Evolutionary conservation across 208 protist species (phyloP), one percentile per base, ranked within the genome.

Genomic region (Wallacemonas sp.): DNA sequence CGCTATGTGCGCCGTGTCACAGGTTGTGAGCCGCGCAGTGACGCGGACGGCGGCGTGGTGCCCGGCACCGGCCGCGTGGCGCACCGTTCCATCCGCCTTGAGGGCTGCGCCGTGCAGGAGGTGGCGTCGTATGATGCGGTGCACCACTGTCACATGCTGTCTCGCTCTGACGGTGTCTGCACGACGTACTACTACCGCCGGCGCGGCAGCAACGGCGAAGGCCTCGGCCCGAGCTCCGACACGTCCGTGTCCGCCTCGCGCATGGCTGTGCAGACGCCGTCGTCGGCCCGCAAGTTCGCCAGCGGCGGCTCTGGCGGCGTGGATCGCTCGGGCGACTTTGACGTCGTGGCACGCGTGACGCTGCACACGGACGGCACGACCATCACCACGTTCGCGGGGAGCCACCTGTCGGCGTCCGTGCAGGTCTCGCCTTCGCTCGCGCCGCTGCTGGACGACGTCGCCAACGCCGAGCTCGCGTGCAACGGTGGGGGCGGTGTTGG

Each of bases 131-230:
- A 92, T 64, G 84, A 91, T 48, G 68, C 74, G 26, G 69, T 72
- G 9, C 69, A 84, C 67, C 68, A 80, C 41, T 89, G 83, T 63
- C 66, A 77, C 49, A 69, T 86, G 47, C 27, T 80, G 11, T 85
- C 84, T 11, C 81, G 85, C 23, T 65, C 77, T 30, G 89, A 95
- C 67, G 82, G 86, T 19, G 74, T 92, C 23, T 81, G 70, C 21
- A 70, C 83, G 14, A 77, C 72, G 23, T 64, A 78, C 62, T 92
- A 91, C 70, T 61, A 65, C 33, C 64, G 67, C 21, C 21, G 79
- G 36, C 26, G 61, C 14, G 16, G 60, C 39, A 38, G 30, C 24
- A 21, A 26, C 2, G 70, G 19, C 21, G 41, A 32, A n/a, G 52
- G 33, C n/a, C 8, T 9, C 3, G 47, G 3, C 4, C 9, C 14